Base-by-base conservation (phyloP, 805 yeast genomes). In the Pichia rugopelliculosa region DNA sequence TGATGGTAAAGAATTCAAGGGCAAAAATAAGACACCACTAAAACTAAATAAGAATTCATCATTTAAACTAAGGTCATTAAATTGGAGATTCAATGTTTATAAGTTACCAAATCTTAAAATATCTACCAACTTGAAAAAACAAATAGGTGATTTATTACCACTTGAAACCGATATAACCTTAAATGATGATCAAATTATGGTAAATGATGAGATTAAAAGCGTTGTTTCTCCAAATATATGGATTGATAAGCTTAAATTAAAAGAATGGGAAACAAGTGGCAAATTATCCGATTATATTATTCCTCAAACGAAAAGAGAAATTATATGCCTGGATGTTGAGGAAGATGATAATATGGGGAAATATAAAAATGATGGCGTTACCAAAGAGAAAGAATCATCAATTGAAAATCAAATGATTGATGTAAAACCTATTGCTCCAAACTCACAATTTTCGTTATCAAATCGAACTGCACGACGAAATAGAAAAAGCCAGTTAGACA, bases 211-310 rank as follows among this genome's bases (percentile, higher is more conserved):
- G 9, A 10, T 41, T 15, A 13, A 13, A 23, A 26, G 7, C 3
- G 30, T 46, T n/a, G 44, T 38, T 27, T 10, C 25, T 12, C 12
- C 24, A 7, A n/a, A 36, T 2, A 2, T n/a, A 4, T 52, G 55
- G 55, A 20, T 42, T 2, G 15, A 33, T 18, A 20, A 20, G 9
- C 17, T 51, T 11, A 17, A 39, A 15, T 37, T 25, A 22, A 17
- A 37, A 6, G 21, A 40, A 3, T 51, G 54, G 54, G 36, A 48
- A 20, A 42, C 23, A 6, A n/a, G 21, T 9, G 54, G 54, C 3
- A 34, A 36, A 8, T 41, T 52, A n/a, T 30, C 41, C 12, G 22
- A 24, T 2, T 42, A 25, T n/a, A 22, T 49, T 3, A 43, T 44
- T 21, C 52, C 52, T 17, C 23, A 46, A 26, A 11, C 24, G 13